Percentiles rank a stretch among this genome's conserved stretches.
Conservation (phyloP, 2,329 filamentous ascomycete genomes). For the Talaromyces piceae region DNA sequence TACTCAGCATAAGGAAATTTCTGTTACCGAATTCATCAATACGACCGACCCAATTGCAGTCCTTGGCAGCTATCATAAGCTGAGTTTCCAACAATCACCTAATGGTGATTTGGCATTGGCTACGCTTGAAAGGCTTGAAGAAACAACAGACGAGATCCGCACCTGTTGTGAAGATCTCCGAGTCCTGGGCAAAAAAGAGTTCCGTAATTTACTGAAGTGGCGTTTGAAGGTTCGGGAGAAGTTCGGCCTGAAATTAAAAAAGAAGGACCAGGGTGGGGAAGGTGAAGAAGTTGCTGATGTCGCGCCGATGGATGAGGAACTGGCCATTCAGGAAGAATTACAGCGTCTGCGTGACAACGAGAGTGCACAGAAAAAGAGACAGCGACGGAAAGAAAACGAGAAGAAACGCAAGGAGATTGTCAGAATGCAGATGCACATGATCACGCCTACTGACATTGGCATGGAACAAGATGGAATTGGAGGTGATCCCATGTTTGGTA, state of each 20-base stretch:
- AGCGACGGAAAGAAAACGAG: conserved; percentile 82
- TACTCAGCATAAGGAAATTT: conserved; percentile 80
- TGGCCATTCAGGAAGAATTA: conserved; percentile 81
- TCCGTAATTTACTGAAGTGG: conserved; percentile 84
- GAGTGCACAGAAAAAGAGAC: conserved; percentile 67
- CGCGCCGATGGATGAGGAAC: conserved; percentile 88
- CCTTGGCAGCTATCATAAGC: conserved; percentile 73
- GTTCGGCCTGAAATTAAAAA: conserved; percentile 78
- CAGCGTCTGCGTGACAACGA: conserved; percentile 76
- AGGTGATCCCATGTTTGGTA: conserved; percentile 76
- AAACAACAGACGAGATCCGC: conserved; percentile 77
- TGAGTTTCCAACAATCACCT: conserved; percentile 71
- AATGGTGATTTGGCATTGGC: conserved; percentile 81
- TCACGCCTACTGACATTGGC: conserved; percentile 89
- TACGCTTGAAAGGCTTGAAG: conserved; percentile 74
- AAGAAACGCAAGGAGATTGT: conserved; percentile 88
- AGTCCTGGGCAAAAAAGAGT: conserved; percentile 87
- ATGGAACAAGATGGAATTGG: conserved; percentile 74
- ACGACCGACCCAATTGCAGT: conserved; percentile 89
- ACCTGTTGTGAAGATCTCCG: conserved; percentile 76
- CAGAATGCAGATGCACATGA: conserved; percentile 97
- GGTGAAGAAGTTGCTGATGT: conserved; percentile 72
- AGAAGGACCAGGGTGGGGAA: conserved; percentile 47
- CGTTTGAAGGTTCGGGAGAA: conserved; percentile 80
- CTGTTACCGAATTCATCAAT: conserved; percentile 89